phyloP scores from a whole-genome alignment of 1,139 yeast species.

The Protomyces gravidus region DNA sequence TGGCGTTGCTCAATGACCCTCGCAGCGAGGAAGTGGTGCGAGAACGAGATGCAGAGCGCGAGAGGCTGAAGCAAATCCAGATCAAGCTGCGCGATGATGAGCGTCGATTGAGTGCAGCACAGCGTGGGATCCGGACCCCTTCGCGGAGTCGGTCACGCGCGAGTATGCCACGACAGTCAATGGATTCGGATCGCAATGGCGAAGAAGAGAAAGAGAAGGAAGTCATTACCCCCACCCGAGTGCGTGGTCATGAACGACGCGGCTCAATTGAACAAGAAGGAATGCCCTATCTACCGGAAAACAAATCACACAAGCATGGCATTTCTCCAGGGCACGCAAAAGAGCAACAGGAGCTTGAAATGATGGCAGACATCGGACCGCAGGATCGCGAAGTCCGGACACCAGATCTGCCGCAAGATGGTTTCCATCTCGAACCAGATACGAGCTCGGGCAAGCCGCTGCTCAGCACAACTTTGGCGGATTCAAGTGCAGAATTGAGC shows the following conservation, averaged over 20 bases:
- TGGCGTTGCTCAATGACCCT: constrained; percentile 85
- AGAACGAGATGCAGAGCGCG: constrained; percentile 69
- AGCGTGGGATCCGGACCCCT: not conserved
- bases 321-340: constrained; percentile 3
- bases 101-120: not conserved
- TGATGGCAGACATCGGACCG: constrained; percentile 25
- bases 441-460: not conserved
- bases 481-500: too few species aligned
- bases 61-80: constrained; percentile 30
- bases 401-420: constrained; percentile 11
- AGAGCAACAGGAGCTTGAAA: constrained; percentile 23
- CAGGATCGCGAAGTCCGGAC: constrained; percentile 17
- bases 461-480: not conserved
- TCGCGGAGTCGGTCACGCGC: constrained; percentile 2
- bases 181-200: constrained; percentile 29
- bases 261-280: constrained; percentile 24
- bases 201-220: constrained; percentile 34
- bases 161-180: not conserved
- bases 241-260: constrained; percentile 5
- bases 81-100: not conserved
- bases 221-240: constrained; percentile 27
- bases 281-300: constrained; percentile 21
- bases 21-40: constrained; percentile 73
- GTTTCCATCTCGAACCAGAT: not conserved
- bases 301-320: constrained; percentile 12